Percentiles rank a stretch among this genome's conserved stretches.
Evolutionary conservation across 768 basidiomycete species (phyloP).

Genomic region (Mycena albidolilacea): DNA sequence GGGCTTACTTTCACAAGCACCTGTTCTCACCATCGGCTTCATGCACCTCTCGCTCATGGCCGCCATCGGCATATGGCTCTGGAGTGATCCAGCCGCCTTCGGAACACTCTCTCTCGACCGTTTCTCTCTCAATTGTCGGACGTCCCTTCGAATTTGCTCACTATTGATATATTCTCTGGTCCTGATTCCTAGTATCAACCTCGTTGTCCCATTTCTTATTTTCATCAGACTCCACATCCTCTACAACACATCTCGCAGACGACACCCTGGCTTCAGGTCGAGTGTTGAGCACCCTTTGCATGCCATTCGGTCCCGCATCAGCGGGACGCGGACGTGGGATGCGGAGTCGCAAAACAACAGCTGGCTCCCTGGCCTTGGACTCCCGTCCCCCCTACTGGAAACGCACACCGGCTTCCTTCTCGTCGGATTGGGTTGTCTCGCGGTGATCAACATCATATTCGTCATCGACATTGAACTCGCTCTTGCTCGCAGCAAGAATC

Average conservation of each 20-base stretch:
- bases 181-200: not conserved
- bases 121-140: not conserved
- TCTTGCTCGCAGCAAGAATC: not conserved
- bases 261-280: not conserved
- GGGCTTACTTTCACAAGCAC: not conserved
- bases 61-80: not conserved
- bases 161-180: not conserved
- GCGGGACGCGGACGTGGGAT: too few relatives aligned
- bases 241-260: not conserved
- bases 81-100: not conserved
- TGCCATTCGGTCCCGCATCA: not conserved
- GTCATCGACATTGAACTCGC: not conserved
- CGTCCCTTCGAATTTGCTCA: not conserved
- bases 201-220: not conserved
- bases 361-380: too few relatives aligned
- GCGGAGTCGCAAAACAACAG: too few relatives aligned
- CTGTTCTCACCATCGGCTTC: not conserved
- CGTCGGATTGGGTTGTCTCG: not conserved
- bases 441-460: not conserved
- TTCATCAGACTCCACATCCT: not conserved
- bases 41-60: not conserved
- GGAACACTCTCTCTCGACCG: not conserved
- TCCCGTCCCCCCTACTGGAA: too few relatives aligned
- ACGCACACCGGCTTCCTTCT: not conserved
- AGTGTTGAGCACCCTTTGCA: not conserved